Evolutionary conservation across 257 asterid genomes (phyloP).

Genomic region (Echium plantagineum): DNA sequence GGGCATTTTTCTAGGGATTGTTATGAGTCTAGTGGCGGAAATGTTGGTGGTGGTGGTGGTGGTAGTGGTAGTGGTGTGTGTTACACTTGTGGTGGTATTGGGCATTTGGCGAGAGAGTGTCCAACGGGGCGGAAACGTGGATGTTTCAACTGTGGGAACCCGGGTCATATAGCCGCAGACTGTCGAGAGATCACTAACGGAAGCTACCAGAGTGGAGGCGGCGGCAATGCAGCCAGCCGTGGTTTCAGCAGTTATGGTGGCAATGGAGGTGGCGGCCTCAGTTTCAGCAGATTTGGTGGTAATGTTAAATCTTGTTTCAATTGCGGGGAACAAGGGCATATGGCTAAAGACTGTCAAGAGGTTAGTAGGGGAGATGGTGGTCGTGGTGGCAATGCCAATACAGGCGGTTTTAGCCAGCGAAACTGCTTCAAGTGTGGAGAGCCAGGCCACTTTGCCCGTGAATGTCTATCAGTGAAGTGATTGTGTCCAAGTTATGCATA

Average conservation of each 20-base stretch:
- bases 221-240: conserved; percentile 18
- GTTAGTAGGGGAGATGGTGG: not conserved
- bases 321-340: conserved; percentile 18
- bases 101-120: conserved; percentile 59
- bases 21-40: conserved; percentile 4
- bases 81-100: conserved; percentile 46
- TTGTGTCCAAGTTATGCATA: too few relatives aligned
- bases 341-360: not conserved
- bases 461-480: conserved; percentile 24
- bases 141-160: conserved; percentile 50
- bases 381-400: not conserved
- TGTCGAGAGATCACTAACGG: conserved; percentile 24
- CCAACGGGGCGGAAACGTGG: conserved; percentile 22
- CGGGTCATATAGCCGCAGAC: conserved; percentile 70
- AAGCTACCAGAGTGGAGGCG: too few relatives aligned
- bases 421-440: conserved; percentile 60
- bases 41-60: not conserved
- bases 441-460: conserved; percentile 74
- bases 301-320: conserved; percentile 21
- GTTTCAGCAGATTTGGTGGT: conserved; percentile 33
- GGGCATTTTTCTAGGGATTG: conserved; percentile 36
- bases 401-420: conserved; percentile 13
- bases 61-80: conserved; percentile 25
- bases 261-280: conserved; percentile 22
- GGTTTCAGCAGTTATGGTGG: conserved; percentile 25